These are phyloP conservation scores for Puccinia brachypodii DNA, from an alignment of 1,284 basidiomycete genomes.

Conservation along the genomic window DNA sequence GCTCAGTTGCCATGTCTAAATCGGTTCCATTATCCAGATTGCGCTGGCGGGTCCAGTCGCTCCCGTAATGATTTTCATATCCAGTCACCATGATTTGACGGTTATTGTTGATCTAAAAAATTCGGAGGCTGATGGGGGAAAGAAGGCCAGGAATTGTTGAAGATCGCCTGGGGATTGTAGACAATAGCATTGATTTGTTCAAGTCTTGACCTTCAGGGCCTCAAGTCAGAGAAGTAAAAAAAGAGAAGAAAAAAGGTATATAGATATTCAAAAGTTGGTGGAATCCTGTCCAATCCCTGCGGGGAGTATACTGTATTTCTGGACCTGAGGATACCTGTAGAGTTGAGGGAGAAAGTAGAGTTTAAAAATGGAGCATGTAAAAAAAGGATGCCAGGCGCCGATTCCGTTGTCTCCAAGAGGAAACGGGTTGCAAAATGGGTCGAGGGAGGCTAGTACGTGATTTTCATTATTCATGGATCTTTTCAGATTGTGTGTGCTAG, in stretches of 20 bases:
- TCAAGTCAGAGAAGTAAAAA: not conserved
- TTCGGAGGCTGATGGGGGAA: too few species aligned
- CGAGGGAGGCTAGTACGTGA: not conserved
- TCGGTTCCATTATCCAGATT: not conserved
- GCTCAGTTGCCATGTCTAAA: conserved; percentile 14
- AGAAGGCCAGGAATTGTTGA: not conserved
- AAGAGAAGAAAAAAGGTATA: not conserved
- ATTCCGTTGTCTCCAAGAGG: not conserved
- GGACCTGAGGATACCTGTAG: not conserved
- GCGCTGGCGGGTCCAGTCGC: conserved; percentile 43
- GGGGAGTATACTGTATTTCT: not conserved
- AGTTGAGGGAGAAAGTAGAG: not conserved
- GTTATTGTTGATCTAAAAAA: not conserved
- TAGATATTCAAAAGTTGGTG: not conserved
- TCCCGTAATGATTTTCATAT: conserved; percentile 25
- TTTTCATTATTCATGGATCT: not conserved
- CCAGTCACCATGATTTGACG: not conserved
- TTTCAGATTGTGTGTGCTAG: not conserved
- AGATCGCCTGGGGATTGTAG: not conserved
- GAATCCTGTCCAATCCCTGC: not conserved
- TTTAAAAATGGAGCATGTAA: not conserved
- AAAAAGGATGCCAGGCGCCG: not conserved
- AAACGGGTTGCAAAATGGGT: not conserved
- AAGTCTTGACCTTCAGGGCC: not conserved
- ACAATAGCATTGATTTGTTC: not conserved